Percentiles rank a stretch among this genome's conserved stretches.
phyloP scores from a whole-genome alignment of 2,329 filamentous ascomycete species.

The Claviceps sp. region DNA sequence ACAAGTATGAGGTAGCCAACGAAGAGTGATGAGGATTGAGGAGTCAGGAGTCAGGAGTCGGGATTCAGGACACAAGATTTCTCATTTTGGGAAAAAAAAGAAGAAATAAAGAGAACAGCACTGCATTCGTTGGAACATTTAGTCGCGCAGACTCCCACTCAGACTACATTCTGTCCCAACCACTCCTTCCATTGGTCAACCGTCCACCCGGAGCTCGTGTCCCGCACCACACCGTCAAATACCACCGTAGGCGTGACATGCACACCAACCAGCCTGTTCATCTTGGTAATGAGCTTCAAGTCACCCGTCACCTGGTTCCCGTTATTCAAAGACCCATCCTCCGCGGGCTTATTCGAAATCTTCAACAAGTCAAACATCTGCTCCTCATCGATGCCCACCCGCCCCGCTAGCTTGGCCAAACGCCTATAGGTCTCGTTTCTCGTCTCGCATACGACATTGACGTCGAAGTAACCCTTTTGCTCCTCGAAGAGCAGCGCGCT shows the following conservation, averaged over 20 bases:
- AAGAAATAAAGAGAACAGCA: not conserved
- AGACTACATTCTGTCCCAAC: conserved; percentile 44
- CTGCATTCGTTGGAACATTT: not conserved
- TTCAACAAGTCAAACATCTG: conserved; percentile 55
- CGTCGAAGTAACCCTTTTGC: conserved; percentile 74
- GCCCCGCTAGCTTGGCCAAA: conserved; percentile 58
- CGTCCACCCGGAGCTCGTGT: conserved; percentile 68
- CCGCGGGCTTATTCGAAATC: conserved; percentile 52
- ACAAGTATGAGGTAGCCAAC: not conserved
- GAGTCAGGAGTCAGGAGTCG: too few relatives aligned
- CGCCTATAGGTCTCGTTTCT: conserved; percentile 74
- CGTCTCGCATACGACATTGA: conserved; percentile 67
- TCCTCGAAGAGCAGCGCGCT: conserved; percentile 49
- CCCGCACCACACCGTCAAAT: conserved; percentile 73
- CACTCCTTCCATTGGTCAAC: conserved; percentile 76
- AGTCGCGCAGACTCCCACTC: not conserved
- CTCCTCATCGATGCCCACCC: conserved; percentile 56
- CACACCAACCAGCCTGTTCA: conserved; percentile 62
- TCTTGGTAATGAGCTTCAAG: conserved; percentile 72
- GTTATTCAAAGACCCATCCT: conserved; percentile 56
- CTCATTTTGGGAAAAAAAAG: not conserved
- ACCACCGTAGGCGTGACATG: conserved; percentile 88
- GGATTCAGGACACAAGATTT: too few relatives aligned
- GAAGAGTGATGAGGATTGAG: not conserved
- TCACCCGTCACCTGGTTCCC: conserved; percentile 79